Evolutionary conservation across 768 basidiomycete genomes (phyloP).

Genomic region (Erythrobasidium yunnanense): DNA sequence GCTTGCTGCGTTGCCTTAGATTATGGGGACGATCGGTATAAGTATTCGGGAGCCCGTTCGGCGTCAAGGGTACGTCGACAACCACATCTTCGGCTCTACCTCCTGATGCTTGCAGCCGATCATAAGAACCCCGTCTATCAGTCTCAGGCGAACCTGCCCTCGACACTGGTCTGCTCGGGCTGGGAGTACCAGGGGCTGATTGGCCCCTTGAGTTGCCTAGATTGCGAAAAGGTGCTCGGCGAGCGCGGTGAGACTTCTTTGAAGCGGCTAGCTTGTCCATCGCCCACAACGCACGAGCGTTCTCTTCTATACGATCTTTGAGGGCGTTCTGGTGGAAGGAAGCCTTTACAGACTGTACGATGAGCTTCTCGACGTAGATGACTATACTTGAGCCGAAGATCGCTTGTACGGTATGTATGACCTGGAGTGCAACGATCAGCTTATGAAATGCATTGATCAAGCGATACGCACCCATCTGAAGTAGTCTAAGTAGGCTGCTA

Average conservation of each 20-base stretch:
- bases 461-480: constrained; percentile 42
- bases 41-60: neutral
- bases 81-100: neutral
- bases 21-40: neutral
- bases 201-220: neutral
- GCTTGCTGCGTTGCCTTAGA: neutral
- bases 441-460: constrained; percentile 51
- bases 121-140: too few species aligned
- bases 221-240: neutral
- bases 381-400: constrained; percentile 47
- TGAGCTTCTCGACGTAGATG: constrained; percentile 51
- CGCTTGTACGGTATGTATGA: constrained; percentile 40
- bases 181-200: constrained; percentile 8
- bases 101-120: too few species aligned
- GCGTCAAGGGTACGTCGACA: constrained; percentile 20
- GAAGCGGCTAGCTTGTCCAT: constrained; percentile 22
- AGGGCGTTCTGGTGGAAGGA: constrained; percentile 68
- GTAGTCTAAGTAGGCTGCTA: constrained; percentile 3
- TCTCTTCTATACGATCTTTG: constrained; percentile 25
- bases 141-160: constrained; percentile 9
- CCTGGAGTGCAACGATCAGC: constrained; percentile 9
- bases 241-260: neutral
- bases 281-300: constrained; percentile 23
- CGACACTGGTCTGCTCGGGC: neutral
- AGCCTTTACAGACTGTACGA: constrained; percentile 65